Evolutionary conservation across 108 stramenopile genomes (phyloP).

Genomic region (Skeletonema grethae): DNA sequence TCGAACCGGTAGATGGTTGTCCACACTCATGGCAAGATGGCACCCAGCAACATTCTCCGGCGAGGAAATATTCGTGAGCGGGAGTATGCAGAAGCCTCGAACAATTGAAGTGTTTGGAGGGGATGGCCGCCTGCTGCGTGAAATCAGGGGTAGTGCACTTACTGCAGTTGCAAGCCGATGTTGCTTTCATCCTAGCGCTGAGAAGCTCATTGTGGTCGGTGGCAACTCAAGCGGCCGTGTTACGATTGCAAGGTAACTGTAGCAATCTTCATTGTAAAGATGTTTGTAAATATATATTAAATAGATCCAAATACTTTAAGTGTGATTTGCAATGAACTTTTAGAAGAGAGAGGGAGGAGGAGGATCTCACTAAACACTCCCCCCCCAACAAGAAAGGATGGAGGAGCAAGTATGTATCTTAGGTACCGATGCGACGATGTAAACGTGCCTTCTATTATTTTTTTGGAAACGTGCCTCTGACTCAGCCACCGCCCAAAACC

Average conservation of each 20-base stretch:
- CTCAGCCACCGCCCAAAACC: too few relatives aligned
- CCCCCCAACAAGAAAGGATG: too few relatives aligned
- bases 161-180: conserved; percentile 81
- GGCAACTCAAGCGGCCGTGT: conserved; percentile 84
- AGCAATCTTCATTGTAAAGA: too few relatives aligned
- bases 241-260: conserved; percentile 59
- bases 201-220: conserved; percentile 64
- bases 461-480: too few relatives aligned
- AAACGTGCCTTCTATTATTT: too few relatives aligned
- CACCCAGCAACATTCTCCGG: conserved; percentile 47
- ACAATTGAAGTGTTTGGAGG: conserved; percentile 65
- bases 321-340: too few relatives aligned
- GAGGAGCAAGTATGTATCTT: too few relatives aligned
- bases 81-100: conserved; percentile 80
- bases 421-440: too few relatives aligned
- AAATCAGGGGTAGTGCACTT: conserved; percentile 64
- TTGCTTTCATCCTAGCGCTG: conserved; percentile 79
- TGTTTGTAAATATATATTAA: too few relatives aligned
- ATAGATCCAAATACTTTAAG: too few relatives aligned
- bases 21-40: conserved; percentile 81
- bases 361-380: too few relatives aligned
- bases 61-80: conserved; percentile 73
- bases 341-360: too few relatives aligned
- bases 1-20: conserved; percentile 81
- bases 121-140: conserved; percentile 49